Base-by-base conservation (phyloP, 139 green algal genomes). In the Chlorella ohadii region DNA sequence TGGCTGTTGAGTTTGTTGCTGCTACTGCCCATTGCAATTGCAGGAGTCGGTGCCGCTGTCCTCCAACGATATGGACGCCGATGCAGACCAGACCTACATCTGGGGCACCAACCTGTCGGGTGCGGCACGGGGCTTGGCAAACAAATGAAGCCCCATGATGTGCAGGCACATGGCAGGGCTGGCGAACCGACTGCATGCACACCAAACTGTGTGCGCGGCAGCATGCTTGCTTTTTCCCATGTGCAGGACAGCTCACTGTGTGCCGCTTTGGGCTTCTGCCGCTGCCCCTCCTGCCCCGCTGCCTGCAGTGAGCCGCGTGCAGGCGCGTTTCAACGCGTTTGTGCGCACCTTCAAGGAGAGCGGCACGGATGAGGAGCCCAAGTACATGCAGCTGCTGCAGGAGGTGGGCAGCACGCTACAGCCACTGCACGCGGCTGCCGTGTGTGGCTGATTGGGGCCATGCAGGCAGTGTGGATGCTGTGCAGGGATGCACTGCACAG, bases 31-130 rank as follows among this genome's bases (percentile, higher is more conserved):
- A n/a, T n/a, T n/a, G n/a, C 12, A 12, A 15, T 25, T 68, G 80
- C 70, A 86, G 81, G 85, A 89, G 33, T 89, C 85, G 28, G 44
- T 78, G 38, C 76, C 76, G 2, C 67, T 72, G 68, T 66, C 72
- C 34, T 86, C 76, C 23, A 70, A 90, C 20, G 87, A 86, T 31
- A 67, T 90, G 71, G 81, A 88, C 2, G 76, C 22, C 23, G 85
- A 91, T 33, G 82, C 72, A 0, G 90, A 94, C 22, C 87, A 72
- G 68, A 96, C 91, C 22, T 97, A 90, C 81, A 91, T 98, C 39
- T 98, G 96, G 96, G 96, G 96, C 55, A 98, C 96, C 51, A 94
- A 92, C 77, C 84, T 98, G 38, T 94, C 90, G 72, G 86, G 94
- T 25, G 41, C 83, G 56, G 7, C 4, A n/a, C n/a, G n/a, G n/a